Conservation (phyloP, 2,329 filamentous ascomycete genomes). For the Rachicladosporium sp. region DNA sequence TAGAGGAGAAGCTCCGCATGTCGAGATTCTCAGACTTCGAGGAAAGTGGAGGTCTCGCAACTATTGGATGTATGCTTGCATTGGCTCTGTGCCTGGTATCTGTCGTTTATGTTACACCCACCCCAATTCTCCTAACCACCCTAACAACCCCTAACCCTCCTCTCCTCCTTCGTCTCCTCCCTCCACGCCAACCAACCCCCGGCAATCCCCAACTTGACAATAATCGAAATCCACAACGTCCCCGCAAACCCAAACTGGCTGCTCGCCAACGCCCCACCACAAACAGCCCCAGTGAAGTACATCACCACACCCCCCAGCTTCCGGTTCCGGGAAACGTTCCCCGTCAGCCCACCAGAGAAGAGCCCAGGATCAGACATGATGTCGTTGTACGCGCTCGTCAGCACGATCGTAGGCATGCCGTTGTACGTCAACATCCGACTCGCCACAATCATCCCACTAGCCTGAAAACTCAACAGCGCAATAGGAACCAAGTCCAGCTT, state of each 20-base stretch:
- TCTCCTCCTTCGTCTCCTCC: conserved; percentile 13
- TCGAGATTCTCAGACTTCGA: too few species aligned
- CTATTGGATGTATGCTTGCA: too few species aligned
- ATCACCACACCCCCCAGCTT: conserved; percentile 35
- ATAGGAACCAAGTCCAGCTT: conserved; percentile 49
- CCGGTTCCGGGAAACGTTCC: conserved; percentile 40
- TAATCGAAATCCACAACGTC: conserved; percentile 32
- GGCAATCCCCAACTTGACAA: conserved; percentile 24
- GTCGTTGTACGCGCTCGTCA: conserved; percentile 71
- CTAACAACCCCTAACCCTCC: background rate
- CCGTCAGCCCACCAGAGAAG: conserved; percentile 24
- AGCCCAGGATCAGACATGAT: conserved; percentile 52
- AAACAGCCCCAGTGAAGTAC: conserved; percentile 38
- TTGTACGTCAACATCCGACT: conserved; percentile 56
- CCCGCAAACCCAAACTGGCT: conserved; percentile 38
- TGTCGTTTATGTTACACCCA: too few species aligned
- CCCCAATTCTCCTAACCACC: background rate
- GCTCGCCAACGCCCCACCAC: conserved; percentile 41
- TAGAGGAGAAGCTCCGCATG: too few species aligned
- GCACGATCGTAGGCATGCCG: conserved; percentile 59
- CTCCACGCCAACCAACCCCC: conserved; percentile 28
- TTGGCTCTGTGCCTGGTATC: too few species aligned
- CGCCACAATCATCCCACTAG: conserved; percentile 60
- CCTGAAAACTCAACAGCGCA: conserved; percentile 59
- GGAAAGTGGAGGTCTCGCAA: too few species aligned